phyloP scores from a whole-genome alignment of 2,329 filamentous ascomycete genomes.

The Colletotrichum acutatum region DNA sequence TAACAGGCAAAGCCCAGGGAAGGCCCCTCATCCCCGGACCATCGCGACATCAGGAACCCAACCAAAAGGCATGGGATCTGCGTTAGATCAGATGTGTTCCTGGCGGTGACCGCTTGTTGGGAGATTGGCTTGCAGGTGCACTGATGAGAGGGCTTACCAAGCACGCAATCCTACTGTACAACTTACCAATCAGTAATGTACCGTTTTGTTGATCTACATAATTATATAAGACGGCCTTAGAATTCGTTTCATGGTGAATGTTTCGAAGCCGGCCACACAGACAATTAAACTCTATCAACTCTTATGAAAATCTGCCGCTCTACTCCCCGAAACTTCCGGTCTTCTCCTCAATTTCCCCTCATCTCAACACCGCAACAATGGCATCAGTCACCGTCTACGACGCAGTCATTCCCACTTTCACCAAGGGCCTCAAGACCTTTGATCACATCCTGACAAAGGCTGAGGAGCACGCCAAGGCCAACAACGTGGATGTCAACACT shows the following conservation, averaged over 20 bases:
- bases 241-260: background rate
- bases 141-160: slow-evolving; percentile 13
- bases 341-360: background rate
- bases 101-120: slow-evolving; percentile 18
- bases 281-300: background rate
- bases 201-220: background rate
- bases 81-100: slow-evolving; percentile 3
- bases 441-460: slow-evolving; percentile 45
- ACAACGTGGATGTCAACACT: slow-evolving; percentile 38
- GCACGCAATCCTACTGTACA: slow-evolving; percentile 11
- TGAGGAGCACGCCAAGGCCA: slow-evolving; percentile 41
- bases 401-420: slow-evolving; percentile 40
- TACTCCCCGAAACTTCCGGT: background rate
- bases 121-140: slow-evolving; percentile 3
- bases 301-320: background rate
- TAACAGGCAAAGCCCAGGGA: background rate
- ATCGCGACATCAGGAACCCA: background rate
- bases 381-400: slow-evolving; percentile 44
- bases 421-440: slow-evolving; percentile 40
- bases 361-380: slow-evolving; percentile 37
- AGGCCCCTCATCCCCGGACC: background rate
- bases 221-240: slow-evolving; percentile 5
- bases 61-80: background rate
- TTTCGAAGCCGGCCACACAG: background rate
- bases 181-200: slow-evolving; percentile 17